These are phyloP conservation scores for Scolecobasidium constrictum DNA, from an alignment of 2,329 filamentous ascomycete genomes.

Conservation along the genomic window DNA sequence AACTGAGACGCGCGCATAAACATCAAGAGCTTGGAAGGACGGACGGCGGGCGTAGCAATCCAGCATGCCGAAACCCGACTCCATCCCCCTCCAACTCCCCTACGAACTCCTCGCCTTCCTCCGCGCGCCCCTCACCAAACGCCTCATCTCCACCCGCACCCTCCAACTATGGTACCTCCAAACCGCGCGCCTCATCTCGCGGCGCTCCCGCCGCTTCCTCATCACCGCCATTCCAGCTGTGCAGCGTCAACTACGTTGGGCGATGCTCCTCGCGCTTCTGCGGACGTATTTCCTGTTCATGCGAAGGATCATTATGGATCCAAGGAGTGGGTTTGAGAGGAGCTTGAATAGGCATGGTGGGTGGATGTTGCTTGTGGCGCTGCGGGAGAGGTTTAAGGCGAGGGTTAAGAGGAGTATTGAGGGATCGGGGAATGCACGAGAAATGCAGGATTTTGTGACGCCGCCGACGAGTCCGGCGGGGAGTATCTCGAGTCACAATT, in stretches of 20 bases:
- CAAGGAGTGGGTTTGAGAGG: conserved; percentile 3
- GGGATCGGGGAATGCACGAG: background rate
- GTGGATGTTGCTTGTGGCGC: background rate
- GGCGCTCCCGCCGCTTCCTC: background rate
- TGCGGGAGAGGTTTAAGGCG: background rate
- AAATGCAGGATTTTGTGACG: background rate
- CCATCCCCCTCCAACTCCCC: background rate
- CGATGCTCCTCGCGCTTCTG: background rate
- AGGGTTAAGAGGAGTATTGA: background rate
- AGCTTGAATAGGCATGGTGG: conserved; percentile 1
- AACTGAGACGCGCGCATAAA: no score
- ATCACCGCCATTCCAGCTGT: background rate
- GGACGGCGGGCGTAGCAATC: no score
- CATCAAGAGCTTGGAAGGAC: no score
- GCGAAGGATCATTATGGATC: background rate
- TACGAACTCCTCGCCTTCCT: background rate
- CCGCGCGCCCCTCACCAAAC: background rate
- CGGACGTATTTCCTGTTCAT: conserved; percentile 1
- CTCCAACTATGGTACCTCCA: background rate
- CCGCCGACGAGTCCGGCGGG: background rate
- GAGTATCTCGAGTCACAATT: background rate
- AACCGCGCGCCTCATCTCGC: background rate
- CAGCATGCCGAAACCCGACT: no score
- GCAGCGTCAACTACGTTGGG: background rate
- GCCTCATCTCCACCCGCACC: background rate